Conservation (phyloP, 176 grass and related monocot species). For the Aegilops tauschii region DNA sequence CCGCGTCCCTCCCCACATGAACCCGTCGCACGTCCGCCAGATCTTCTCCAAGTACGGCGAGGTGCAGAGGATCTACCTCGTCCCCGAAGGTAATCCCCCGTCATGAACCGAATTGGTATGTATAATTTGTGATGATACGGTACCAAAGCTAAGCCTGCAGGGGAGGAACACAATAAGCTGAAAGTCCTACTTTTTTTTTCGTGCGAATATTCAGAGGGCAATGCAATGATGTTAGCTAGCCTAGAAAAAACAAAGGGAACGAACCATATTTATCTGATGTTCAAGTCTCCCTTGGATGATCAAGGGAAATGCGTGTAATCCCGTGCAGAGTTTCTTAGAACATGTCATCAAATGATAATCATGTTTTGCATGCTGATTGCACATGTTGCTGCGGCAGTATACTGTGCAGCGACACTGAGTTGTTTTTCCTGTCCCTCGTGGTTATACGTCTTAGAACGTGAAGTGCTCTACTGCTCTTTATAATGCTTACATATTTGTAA, state of each 20-base stretch:
- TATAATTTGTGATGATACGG: background rate
- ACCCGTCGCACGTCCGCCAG: slow-evolving; percentile 83
- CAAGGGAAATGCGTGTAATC: background rate
- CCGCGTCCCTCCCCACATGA: slow-evolving; percentile 88
- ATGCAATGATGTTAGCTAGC: background rate
- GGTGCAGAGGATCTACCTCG: slow-evolving; percentile 81
- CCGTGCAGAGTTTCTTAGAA: background rate
- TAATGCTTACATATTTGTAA: background rate
- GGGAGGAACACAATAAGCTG: background rate
- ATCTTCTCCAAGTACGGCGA: slow-evolving; percentile 89
- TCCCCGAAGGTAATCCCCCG: slow-evolving; percentile 59
- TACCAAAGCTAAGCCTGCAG: background rate
- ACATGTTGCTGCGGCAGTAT: background rate
- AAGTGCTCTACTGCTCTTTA: background rate
- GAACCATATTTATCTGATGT: background rate
- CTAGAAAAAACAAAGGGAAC: background rate
- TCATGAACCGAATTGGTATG: background rate
- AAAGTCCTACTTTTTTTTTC: background rate
- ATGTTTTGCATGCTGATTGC: background rate
- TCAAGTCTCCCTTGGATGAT: background rate
- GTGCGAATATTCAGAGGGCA: too few species aligned
- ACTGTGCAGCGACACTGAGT: background rate
- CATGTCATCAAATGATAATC: too few species aligned
- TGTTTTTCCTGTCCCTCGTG: background rate
- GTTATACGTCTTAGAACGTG: background rate